Base-by-base conservation (phyloP, 176 grass and related monocot species). In the Zea luxurians region DNA sequence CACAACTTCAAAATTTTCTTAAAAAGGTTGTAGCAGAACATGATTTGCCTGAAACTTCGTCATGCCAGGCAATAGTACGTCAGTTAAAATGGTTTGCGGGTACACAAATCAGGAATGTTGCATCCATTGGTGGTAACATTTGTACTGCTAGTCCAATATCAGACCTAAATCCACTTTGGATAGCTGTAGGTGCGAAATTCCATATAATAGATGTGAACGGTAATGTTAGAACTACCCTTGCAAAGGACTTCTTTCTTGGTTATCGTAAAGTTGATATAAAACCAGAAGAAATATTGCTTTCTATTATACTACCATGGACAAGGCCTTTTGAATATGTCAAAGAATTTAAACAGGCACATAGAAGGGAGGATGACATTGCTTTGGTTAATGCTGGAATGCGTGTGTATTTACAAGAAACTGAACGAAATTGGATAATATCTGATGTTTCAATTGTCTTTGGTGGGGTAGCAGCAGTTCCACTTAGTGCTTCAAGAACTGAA, bases 91-190 rank as follows among this genome's bases (percentile, higher is more conserved):
- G 89, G 91, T 97, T 97, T 88, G 91, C 91, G 2, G 95, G 95
- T 71, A 94, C 89, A 77, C 95, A 97, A 84, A 92, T 97, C 65
- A 87, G 88, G 70, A 97, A 97, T 88, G 91, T 94, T 80, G 91
- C 95, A 82, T 97, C 95, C 72, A 85, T 97, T 78, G 95, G 91
- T 64, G 95, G 95, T 87, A 97, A 97, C 77, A 94, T 97, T 81
- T 97, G 95, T 76, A 97, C 95, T 70, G 95, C 95, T 83, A 97
- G 95, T 88, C 95, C 95, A 78, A 97, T 97, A 86, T 97, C 95
- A 70, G 95, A 97, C 74, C 80, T 97, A 69, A 97, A 97, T 83
- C 95, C 95, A 79, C 89, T 97, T 78, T 97, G 95, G 95, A 97
- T 97, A 78, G 89, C 85, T 68, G 61, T 83, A 80, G 78, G 89